Conservation (phyloP, 2,329 filamentous ascomycete genomes). For the Arthrobotrys musiformis region DNA sequence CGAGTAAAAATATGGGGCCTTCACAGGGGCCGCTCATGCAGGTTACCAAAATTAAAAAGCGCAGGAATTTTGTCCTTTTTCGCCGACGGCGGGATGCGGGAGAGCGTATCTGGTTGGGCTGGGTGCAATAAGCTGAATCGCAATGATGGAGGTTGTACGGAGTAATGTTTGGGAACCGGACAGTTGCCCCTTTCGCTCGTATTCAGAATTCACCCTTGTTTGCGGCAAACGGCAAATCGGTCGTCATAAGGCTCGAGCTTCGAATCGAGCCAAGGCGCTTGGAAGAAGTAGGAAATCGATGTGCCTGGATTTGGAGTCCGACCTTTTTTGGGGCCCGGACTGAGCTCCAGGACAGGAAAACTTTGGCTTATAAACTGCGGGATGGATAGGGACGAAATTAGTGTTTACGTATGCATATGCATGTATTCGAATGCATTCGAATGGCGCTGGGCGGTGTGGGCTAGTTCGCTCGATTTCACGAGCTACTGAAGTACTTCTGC, state of each 20-base stretch:
- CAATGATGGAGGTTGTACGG: constrained; percentile 12
- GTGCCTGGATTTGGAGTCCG: background rate
- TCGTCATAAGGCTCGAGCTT: constrained; percentile 11
- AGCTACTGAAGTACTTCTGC: too few relatives aligned
- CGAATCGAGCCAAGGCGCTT: constrained; percentile 6
- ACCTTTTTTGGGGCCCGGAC: constrained; percentile 3
- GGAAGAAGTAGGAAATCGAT: background rate
- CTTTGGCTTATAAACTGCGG: constrained; percentile 8
- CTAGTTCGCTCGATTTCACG: background rate
- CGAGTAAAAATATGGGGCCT: background rate
- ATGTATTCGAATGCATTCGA: background rate
- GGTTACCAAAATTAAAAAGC: too few relatives aligned
- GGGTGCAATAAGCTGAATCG: background rate
- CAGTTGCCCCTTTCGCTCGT: constrained; percentile 54
- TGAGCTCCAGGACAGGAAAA: background rate
- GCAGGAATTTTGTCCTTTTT: constrained; percentile 8
- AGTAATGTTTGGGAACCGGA: constrained; percentile 28
- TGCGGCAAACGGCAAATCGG: too few relatives aligned
- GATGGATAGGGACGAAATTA: background rate
- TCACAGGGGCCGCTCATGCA: constrained; percentile 21
- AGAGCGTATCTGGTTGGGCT: background rate
- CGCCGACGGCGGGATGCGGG: background rate
- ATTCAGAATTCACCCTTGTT: constrained; percentile 38
- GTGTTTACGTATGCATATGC: background rate
- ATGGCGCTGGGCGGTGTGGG: background rate